Conservation (phyloP, 2,329 filamentous ascomycete genomes). For the Colletotrichum lindemuthianum region DNA sequence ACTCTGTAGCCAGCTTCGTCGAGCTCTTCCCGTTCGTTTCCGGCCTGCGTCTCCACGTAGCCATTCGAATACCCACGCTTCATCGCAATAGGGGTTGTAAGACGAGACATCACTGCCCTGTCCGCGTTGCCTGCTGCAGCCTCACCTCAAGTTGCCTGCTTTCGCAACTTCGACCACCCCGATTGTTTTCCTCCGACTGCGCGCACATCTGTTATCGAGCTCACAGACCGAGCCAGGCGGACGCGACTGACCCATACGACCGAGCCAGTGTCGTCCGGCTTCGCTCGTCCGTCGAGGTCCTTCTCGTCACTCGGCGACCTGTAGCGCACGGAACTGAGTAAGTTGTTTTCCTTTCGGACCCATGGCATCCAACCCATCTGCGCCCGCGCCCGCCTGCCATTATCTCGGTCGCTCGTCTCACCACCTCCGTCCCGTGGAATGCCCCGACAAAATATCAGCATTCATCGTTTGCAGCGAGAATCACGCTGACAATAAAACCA, state of each 20-base stretch:
- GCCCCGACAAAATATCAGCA: slow-evolving; percentile 7
- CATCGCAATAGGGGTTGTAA: slow-evolving; percentile 14
- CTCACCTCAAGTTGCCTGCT: neutral
- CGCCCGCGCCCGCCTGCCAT: neutral
- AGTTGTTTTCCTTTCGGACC: slow-evolving; percentile 16
- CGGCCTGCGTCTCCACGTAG: slow-evolving; percentile 1
- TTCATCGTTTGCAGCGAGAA: slow-evolving; percentile 9
- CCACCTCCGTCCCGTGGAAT: slow-evolving; percentile 21
- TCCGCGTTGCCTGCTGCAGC: neutral
- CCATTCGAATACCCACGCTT: neutral
- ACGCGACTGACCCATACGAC: neutral
- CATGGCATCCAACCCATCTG: neutral
- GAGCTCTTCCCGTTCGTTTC: neutral
- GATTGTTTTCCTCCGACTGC: no score
- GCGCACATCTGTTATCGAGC: neutral
- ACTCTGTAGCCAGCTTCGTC: neutral
- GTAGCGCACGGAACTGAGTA: slow-evolving; percentile 28
- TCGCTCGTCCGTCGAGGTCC: no score
- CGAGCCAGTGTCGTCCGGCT: slow-evolving; percentile 13
- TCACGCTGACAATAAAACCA: slow-evolving; percentile 28
- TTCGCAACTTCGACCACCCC: neutral
- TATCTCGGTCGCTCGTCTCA: slow-evolving; percentile 2
- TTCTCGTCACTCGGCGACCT: slow-evolving; percentile 7
- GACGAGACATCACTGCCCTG: slow-evolving; percentile 22
- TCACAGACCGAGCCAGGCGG: slow-evolving; percentile 5